Evolutionary conservation across 2,329 filamentous ascomycete species (phyloP).

Genomic region (Penicillium sp.): DNA sequence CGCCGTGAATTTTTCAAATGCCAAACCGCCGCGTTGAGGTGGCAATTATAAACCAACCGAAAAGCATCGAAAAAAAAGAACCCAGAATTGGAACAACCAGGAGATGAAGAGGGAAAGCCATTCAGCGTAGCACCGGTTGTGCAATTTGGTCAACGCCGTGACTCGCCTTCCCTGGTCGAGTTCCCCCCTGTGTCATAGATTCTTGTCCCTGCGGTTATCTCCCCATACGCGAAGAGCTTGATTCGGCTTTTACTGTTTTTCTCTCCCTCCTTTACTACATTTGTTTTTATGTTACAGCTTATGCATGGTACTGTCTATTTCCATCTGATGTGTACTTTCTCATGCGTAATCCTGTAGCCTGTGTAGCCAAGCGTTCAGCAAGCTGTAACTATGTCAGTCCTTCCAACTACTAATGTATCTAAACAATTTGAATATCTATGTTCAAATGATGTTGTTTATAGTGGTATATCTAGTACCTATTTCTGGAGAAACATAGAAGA

Average conservation of each 20-base stretch:
- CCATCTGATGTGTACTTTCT: constrained; percentile 7
- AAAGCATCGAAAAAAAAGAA: constrained; percentile 9
- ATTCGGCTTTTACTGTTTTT: constrained; percentile 21
- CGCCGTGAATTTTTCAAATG: constrained; percentile 30
- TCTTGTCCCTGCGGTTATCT: constrained; percentile 28
- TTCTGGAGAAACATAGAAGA: background rate
- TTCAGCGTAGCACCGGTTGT: constrained; percentile 18
- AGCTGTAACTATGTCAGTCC: background rate
- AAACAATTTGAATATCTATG: background rate
- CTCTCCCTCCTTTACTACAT: constrained; percentile 18
- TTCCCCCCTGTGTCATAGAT: constrained; percentile 30
- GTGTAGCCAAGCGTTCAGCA: background rate
- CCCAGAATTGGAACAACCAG: constrained; percentile 5
- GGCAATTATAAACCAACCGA: constrained; percentile 24
- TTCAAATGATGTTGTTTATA: background rate
- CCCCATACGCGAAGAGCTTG: constrained; percentile 26
- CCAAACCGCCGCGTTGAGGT: constrained; percentile 12
- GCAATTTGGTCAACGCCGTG: constrained; percentile 13
- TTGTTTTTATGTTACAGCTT: constrained; percentile 34
- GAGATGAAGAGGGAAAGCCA: constrained; percentile 6
- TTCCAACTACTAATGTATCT: background rate
- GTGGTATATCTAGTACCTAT: background rate
- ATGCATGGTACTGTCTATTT: constrained; percentile 32
- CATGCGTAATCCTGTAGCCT: background rate
- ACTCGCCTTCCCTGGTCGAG: constrained; percentile 11